A percentile compares a stretch with the other conserved stretches of the same genome.
phyloP scores from a whole-genome alignment of 1,139 yeast genomes.

The Diutina catenulata region DNA sequence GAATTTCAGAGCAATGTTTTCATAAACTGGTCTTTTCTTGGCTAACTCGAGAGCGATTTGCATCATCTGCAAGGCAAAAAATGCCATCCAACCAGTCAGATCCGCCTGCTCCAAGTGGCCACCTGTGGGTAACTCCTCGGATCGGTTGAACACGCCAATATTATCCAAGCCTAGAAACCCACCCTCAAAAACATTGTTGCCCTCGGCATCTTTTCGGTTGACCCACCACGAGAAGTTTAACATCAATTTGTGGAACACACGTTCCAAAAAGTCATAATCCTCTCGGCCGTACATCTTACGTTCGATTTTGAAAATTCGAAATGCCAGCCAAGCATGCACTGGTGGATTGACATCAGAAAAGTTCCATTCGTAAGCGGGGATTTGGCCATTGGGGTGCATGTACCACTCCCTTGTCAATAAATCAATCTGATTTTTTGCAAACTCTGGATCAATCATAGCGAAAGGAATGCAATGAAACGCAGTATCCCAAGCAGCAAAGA shows the following conservation, averaged over 20 bases:
- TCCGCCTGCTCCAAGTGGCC: slow-evolving; percentile 91
- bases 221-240: slow-evolving; percentile 98
- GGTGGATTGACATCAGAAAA: slow-evolving; percentile 95
- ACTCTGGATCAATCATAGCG: slow-evolving; percentile 91
- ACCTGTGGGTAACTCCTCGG: slow-evolving; percentile 92
- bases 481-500: slow-evolving; percentile 96
- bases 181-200: slow-evolving; percentile 89
- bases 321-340: slow-evolving; percentile 96
- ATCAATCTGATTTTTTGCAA: slow-evolving; percentile 85
- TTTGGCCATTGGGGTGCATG: slow-evolving; percentile 98
- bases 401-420: slow-evolving; percentile 91
- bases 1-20: slow-evolving; percentile 90
- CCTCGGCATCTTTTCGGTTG: slow-evolving; percentile 79
- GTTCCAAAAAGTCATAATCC: slow-evolving; percentile 77
- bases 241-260: slow-evolving; percentile 83
- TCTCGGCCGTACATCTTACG: slow-evolving; percentile 75
- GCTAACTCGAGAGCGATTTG: slow-evolving; percentile 89
- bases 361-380: slow-evolving; percentile 97
- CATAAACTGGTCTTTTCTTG: slow-evolving; percentile 77
- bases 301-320: slow-evolving; percentile 81
- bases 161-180: slow-evolving; percentile 92
- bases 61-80: slow-evolving; percentile 83
- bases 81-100: slow-evolving; percentile 98
- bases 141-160: slow-evolving; percentile 87
- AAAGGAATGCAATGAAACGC: slow-evolving; percentile 93